Percentiles rank a stretch among this genome's conserved stretches.
Evolutionary conservation across 176 grass and related monocot genomes (phyloP).

Genomic region (Lolium multiflorum): DNA sequence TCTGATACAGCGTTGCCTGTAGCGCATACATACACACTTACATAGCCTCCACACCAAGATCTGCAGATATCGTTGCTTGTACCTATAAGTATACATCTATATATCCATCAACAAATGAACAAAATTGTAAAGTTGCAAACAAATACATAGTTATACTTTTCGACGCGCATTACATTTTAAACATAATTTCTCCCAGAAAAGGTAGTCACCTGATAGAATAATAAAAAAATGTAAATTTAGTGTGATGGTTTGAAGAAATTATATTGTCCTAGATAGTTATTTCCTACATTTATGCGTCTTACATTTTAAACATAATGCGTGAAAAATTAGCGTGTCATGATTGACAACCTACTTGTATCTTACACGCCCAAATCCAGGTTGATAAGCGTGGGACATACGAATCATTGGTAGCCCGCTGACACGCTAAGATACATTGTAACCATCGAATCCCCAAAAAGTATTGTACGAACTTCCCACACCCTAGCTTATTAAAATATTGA

Average conservation of each 20-base stretch:
- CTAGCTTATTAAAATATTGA: not conserved
- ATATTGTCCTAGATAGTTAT: not conserved
- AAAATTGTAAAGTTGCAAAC: no score
- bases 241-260: not conserved
- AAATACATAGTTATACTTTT: no score
- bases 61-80: no score
- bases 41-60: no score
- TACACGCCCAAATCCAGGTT: not conserved
- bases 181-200: not conserved
- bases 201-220: not conserved
- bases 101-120: no score
- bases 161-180: not conserved
- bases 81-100: no score
- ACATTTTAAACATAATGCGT: not conserved
- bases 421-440: not conserved
- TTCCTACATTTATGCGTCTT: not conserved
- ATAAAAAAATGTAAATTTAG: not conserved
- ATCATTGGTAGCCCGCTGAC: not conserved
- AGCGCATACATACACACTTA: no score
- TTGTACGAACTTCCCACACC: not conserved
- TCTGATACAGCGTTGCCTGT: no score
- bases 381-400: not conserved
- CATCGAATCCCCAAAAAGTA: not conserved
- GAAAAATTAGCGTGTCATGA: not conserved
- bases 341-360: not conserved